These are phyloP conservation scores for Posidonia australis DNA, from an alignment of 106 monocot genomes.

Conservation along the genomic window DNA sequence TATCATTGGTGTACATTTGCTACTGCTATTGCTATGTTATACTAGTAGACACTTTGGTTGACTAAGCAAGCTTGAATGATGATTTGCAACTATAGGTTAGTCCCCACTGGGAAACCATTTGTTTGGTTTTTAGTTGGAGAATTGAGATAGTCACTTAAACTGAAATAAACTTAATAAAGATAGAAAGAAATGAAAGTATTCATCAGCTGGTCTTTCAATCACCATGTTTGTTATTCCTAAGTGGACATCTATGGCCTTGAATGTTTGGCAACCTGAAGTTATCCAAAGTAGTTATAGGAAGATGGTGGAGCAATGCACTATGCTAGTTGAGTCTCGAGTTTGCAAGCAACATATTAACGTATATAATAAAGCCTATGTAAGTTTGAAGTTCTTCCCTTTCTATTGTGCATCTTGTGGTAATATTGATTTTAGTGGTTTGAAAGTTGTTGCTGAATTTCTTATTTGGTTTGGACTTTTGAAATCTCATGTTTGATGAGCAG, in stretches of 20 bases:
- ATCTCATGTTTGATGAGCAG: constrained; percentile 29
- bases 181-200: background rate
- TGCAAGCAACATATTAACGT: constrained; percentile 72
- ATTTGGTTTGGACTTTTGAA: background rate
- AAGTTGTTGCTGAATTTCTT: background rate
- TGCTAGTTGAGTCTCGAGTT: constrained; percentile 59
- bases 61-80: too few relatives aligned
- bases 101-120: too few relatives aligned
- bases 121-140: too few relatives aligned
- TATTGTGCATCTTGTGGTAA: too few relatives aligned
- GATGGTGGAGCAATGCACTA: constrained; percentile 73
- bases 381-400: constrained; percentile 5
- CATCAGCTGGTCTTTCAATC: background rate
- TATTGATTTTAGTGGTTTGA: background rate
- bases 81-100: too few relatives aligned
- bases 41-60: too few relatives aligned
- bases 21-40: background rate
- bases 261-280: constrained; percentile 93
- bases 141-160: too few relatives aligned
- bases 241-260: constrained; percentile 69
- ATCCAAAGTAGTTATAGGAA: constrained; percentile 67
- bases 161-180: background rate
- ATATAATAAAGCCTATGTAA: constrained; percentile 61
- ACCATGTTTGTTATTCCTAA: constrained; percentile 18
- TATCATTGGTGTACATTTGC: background rate